Base-by-base conservation (phyloP, 2,329 filamentous ascomycete species). In the Clathrospora elynae region DNA sequence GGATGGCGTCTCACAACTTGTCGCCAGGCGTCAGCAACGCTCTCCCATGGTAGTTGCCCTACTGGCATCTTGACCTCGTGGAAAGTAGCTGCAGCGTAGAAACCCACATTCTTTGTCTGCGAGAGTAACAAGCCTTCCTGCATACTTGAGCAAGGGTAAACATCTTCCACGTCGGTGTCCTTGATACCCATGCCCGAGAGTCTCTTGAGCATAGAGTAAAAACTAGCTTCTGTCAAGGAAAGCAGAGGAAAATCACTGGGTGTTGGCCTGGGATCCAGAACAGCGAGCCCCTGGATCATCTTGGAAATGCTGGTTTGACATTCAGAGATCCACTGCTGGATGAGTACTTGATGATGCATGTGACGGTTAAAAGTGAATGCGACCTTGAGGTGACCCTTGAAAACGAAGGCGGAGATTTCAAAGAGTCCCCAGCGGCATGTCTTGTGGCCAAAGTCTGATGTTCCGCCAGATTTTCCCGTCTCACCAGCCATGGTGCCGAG, bases 361-460 rank as follows among this genome's bases (percentile, higher is more conserved):
- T 69, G 60, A 10, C 68, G 66, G 51, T 78, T 79, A 61, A 75
- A 78, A 0, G 76, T 75, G 54, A 80, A 79, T 0, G 72, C 73
- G 36, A 79, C 75, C 6, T 74, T 72, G 16, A 80, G 65, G 10
- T 62, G 63, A 0, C 73, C 75, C 35, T 72, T 68, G 10, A 74
- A 73, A 3, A 78, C 70, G 37, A 77, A 73, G 1, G 77, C 77
- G 0, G 75, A 76, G 24, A 79, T 76, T 47, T 81, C 78, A 42
- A 81, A 76, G 0, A 80, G 64, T 4, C 71, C 74, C 46, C 77
- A 76, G 3, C 75, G 71, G 7, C 72, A 73, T 8, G 74, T 74
- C 13, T 53, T 39, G 24, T 65, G 57, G 6, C 75, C 75, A 32
- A 75, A 73, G 45, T 78, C 75, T 4, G 73, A 71, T 14, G 71